A percentile compares a stretch with the other conserved stretches of the same genome.
phyloP scores from a whole-genome alignment of 805 yeast species.

The Candida silvicultrix region DNA sequence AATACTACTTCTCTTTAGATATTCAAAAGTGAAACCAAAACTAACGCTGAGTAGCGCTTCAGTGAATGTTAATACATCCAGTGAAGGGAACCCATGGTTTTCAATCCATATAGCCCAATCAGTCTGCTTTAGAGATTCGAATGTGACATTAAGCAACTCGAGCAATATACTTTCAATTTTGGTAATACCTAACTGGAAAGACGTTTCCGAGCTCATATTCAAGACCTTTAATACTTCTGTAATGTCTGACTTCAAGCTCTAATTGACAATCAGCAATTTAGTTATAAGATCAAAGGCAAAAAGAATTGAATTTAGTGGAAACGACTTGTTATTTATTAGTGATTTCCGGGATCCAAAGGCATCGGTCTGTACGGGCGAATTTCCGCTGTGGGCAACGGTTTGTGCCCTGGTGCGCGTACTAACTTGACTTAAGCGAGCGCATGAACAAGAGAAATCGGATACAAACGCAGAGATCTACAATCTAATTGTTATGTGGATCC shows the following conservation, averaged over 20 bases:
- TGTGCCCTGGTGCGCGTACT: neutral
- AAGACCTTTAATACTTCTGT: no score
- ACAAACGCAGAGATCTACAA: no score
- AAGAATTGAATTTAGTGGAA: no score
- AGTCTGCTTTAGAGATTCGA: neutral
- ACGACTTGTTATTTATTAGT: neutral
- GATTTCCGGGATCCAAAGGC: neutral
- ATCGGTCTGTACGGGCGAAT: neutral
- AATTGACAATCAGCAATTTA: no score
- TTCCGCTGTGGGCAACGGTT: neutral
- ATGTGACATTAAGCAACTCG: neutral
- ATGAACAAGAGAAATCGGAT: neutral
- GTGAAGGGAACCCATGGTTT: neutral
- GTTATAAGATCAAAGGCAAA: no score
- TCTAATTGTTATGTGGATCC: no score
- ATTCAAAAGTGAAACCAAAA: neutral
- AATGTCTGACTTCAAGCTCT: no score
- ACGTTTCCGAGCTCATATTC: neutral
- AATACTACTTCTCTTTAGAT: neutral
- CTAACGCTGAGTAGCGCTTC: neutral
- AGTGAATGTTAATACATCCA: neutral
- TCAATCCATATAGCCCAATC: neutral
- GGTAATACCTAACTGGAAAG: neutral
- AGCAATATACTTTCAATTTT: neutral
- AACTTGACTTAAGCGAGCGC: neutral